Evolutionary conservation across 2,329 filamentous ascomycete genomes (phyloP).

Genomic region (Teratosphaeria zuluensis): DNA sequence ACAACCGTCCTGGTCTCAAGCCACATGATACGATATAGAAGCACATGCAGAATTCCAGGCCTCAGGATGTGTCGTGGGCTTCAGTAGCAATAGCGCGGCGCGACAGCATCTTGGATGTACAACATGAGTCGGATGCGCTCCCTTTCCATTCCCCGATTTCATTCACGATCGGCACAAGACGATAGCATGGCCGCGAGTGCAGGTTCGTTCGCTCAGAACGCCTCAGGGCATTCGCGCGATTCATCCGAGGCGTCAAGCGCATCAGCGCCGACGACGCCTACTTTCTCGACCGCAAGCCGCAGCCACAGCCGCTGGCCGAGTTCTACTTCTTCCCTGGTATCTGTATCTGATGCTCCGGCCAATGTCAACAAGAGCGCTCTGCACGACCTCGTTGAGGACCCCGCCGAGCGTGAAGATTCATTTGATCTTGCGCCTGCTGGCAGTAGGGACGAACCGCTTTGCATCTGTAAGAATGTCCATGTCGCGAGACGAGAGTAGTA

Average conservation of each 20-base stretch:
- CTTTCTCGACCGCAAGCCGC: constrained; percentile 46
- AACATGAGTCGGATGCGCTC: constrained; percentile 22
- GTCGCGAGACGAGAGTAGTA: not conserved
- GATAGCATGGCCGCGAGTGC: constrained; percentile 10
- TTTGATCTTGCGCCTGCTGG: constrained; percentile 29
- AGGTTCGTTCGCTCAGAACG: constrained; percentile 2
- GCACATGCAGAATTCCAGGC: constrained; percentile 16
- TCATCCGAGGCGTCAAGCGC: constrained; percentile 47
- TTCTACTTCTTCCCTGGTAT: constrained; percentile 68
- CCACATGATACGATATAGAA: constrained; percentile 12
- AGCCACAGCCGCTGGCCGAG: constrained; percentile 59
- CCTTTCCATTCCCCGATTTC: constrained; percentile 16
- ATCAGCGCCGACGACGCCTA: constrained; percentile 61
- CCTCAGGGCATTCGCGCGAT: constrained; percentile 25
- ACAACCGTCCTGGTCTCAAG: constrained; percentile 8
- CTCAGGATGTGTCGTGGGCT: constrained; percentile 11
- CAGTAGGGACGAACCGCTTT: constrained; percentile 41
- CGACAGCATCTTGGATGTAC: constrained; percentile 6
- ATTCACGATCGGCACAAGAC: constrained; percentile 7
- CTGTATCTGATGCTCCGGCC: constrained; percentile 51
- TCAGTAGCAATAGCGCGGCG: constrained; percentile 7
- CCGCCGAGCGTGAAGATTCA: constrained; percentile 57
- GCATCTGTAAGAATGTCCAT: constrained; percentile 57
- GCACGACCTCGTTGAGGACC: constrained; percentile 71
- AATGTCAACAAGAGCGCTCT: constrained; percentile 49